Base-by-base conservation (phyloP, 768 basidiomycete genomes). In the Infundibulicybe gibba region DNA sequence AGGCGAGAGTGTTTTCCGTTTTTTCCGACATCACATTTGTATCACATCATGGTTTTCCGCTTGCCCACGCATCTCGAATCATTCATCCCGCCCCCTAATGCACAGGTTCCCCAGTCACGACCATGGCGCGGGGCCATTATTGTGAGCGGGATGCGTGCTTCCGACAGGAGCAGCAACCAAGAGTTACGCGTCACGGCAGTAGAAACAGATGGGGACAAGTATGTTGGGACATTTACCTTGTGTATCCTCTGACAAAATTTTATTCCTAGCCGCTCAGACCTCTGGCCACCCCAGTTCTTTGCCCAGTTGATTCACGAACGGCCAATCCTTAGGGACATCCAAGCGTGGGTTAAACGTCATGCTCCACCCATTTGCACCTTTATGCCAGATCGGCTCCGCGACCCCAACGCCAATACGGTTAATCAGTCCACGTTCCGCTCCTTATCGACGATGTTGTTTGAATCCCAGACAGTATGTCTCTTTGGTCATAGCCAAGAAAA, bases 151-250 rank as follows among this genome's bases (percentile, higher is more conserved):
- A 69, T 74, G 66, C 59, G 75, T 48, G 50, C 68, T 53, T 69
- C 73, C 52, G 74, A 77, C 57, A 69, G 68, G 54, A 66, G 64
- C 51, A 70, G 68, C 55, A 73, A 62, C 53, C 78, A 80, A 57
- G 73, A 76, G 49, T 70, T 84, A 42, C 70, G 66, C 44, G 79
- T 83, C 54, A 80, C 81, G 21, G 81, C 80, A 19, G 81, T 82
- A 37, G 83, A 85, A 66, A 83, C 80, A 31, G 83, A 83, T 58
- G 81, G 83, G n/a, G 80, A 85, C 55, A 81, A 74, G 83, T 85
- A 70, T 61, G 81, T 72, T 40, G 8, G 34, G 39, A 41, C 33
- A 31, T 47, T 45, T 45, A 32, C 38, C 52, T 40, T 37, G 40
- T 19, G 34, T 44, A 37, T 41, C 47, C 46, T 51, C 44, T 50